These are phyloP conservation scores for Pythium aquatile DNA, from an alignment of 352 stramenopile species.

Conservation along the genomic window DNA sequence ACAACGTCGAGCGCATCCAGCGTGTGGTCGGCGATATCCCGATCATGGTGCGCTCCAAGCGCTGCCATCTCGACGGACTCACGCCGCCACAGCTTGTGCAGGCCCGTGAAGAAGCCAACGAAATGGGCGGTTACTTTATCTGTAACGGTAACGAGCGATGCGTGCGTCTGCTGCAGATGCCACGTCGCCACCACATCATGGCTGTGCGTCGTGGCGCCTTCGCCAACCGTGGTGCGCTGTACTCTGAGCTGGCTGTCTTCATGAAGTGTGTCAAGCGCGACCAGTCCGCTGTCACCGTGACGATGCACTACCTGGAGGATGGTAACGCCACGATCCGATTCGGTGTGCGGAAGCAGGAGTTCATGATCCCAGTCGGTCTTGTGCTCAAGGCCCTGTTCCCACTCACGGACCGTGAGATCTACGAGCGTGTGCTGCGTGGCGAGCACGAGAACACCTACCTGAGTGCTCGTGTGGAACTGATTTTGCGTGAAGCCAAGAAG, in stretches of 20 bases:
- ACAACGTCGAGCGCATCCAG: conserved; percentile 83
- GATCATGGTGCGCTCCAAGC: conserved; percentile 97
- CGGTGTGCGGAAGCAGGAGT: conserved; percentile 97
- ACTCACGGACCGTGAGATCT: conserved; percentile 95
- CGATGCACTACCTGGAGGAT: conserved; percentile 98
- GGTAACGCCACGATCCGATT: conserved; percentile 97
- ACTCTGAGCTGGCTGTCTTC: conserved; percentile 96
- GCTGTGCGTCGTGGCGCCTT: conserved; percentile 97
- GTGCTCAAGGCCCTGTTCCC: conserved; percentile 96
- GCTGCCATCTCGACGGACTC: conserved; percentile 93
- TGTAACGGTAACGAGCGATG: conserved; percentile 99
- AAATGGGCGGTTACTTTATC: conserved; percentile 99
- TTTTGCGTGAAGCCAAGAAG: conserved; percentile 96
- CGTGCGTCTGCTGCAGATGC: conserved; percentile 96
- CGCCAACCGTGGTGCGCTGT: conserved; percentile 95
- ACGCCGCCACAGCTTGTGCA: conserved; percentile 87
- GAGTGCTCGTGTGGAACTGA: conserved; percentile 94
- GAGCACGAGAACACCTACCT: conserved; percentile 98
- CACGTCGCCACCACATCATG: conserved; percentile 86
- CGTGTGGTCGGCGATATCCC: conserved; percentile 93
- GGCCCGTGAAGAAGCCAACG: conserved; percentile 91
- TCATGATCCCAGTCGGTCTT: conserved; percentile 96
- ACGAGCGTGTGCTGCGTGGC: conserved; percentile 93
- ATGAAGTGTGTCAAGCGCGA: conserved; percentile 97
- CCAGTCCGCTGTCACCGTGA: conserved; percentile 96